These are phyloP conservation scores for Podila horticola DNA, from an alignment of 192 early-diverging fungal species.

Conservation along the genomic window DNA sequence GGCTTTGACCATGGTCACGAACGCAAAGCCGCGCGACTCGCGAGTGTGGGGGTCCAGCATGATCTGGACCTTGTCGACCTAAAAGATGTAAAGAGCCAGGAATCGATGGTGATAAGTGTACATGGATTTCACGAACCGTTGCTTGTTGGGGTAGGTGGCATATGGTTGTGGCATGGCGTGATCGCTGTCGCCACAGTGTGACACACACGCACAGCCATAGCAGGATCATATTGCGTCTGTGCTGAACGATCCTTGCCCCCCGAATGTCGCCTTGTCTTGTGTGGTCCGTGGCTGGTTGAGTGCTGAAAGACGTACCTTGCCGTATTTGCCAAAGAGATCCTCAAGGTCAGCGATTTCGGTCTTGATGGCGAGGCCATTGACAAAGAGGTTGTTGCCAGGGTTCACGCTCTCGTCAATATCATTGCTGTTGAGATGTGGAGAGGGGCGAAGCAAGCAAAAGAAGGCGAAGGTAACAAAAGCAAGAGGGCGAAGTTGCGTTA, in stretches of 20 bases:
- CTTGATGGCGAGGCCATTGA: constrained; percentile 71
- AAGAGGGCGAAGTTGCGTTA: neutral
- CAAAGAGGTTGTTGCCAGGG: constrained; percentile 80
- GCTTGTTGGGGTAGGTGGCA: neutral
- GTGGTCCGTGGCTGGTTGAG: neutral
- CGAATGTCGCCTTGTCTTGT: neutral
- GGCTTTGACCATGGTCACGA: constrained; percentile 75
- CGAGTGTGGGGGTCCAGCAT: constrained; percentile 86
- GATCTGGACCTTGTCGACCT: constrained; percentile 75
- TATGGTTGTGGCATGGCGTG: neutral
- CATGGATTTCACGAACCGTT: neutral
- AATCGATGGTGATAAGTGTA: neutral
- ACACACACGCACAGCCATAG: neutral
- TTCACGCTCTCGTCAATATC: constrained; percentile 57
- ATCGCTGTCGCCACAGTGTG: neutral
- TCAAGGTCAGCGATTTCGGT: constrained; percentile 73
- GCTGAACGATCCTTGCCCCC: neutral
- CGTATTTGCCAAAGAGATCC: constrained; percentile 76
- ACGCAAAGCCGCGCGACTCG: constrained; percentile 91
- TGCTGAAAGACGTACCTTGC: constrained; percentile 60
- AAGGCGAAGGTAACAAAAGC: constrained; percentile 2
- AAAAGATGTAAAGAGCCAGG: neutral
- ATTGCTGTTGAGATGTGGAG: constrained; percentile 25
- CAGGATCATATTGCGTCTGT: neutral
- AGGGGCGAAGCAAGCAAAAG: constrained; percentile 1